Evolutionary conservation across 2,329 filamentous ascomycete species (phyloP), one percentile per base, ranked within the genome.

Genomic region (Aspergillus japonicus): DNA sequence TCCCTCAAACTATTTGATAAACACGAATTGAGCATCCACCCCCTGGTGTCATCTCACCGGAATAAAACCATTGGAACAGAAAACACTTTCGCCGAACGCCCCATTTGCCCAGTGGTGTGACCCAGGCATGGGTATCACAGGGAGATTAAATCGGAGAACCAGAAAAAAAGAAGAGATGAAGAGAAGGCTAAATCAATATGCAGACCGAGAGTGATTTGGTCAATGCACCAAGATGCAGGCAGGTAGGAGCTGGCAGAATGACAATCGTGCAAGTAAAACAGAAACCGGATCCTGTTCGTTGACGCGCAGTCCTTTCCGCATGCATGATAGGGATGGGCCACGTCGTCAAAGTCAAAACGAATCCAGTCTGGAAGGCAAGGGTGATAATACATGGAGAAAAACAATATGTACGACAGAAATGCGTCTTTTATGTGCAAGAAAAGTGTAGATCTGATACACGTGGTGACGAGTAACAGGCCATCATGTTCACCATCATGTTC

Each of bases 371-470:
- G 62, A 67, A 66, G 58, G 23, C 48, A 60, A 65, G 53, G 55
- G 58, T 72, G 69, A 69, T 73, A 61, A 66, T 72, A 73, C 68
- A 74, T 70, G 62, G 63, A 64, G 56, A 56, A 19, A 52, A n/a
- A 48, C 66, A 59, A 63, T 68, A 68, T 68, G 60, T 68, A 67
- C 65, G 58, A 56, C 42, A 47, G 59, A 35, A 56, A 44, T 39
- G 50, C 54, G 33, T 58, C 59, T 63, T 57, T 57, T 73, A 72
- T 74, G 68, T 74, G 70, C 69, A 63, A 62, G 66, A 44, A 26
- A 50, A 21, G 35, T 24, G 51, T 42, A 53, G 23, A 53, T 26
- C n/a, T 35, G 60, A 58, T 62, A 62, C 57, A 50, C 42, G 44
- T 29, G 23, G 26, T 50, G 52, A 42, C 39, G 35, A 47, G 49